A percentile compares a stretch with the other conserved stretches of the same genome.
Evolutionary conservation across 495 filamentous ascomycete genomes (phyloP).

Genomic region (Talaromyces stipitatus): DNA sequence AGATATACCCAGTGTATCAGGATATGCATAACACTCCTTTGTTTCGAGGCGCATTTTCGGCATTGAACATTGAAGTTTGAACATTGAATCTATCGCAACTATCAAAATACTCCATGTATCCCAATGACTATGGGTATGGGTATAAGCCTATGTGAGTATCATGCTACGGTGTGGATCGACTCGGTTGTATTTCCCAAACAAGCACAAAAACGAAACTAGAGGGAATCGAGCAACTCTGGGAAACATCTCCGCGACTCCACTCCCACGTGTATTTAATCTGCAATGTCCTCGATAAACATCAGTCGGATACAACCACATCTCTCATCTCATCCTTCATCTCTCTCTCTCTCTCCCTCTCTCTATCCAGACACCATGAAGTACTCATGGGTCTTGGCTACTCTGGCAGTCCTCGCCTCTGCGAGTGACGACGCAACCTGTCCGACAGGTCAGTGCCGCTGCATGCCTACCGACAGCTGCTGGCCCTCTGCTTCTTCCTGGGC

Average conservation of each 20-base stretch:
- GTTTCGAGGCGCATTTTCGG: too few relatives aligned
- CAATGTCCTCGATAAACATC: not conserved
- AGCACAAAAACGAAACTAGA: not conserved
- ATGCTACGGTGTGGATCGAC: too few relatives aligned
- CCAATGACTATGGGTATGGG: too few relatives aligned
- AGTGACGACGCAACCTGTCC: not conserved
- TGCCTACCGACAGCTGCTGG: slow-evolving; percentile 39
- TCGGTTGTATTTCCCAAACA: not conserved
- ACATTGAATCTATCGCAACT: too few relatives aligned
- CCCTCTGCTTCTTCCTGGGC: slow-evolving; percentile 33
- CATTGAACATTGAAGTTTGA: too few relatives aligned
- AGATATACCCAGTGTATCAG: too few relatives aligned
- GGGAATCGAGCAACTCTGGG: not conserved
- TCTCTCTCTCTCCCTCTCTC: not conserved
- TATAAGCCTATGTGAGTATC: too few relatives aligned
- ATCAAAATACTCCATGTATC: too few relatives aligned
- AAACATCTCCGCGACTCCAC: not conserved
- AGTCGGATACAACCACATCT: not conserved
- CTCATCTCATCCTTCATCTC: not conserved
- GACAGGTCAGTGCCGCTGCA: slow-evolving; percentile 9
- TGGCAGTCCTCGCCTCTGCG: not conserved
- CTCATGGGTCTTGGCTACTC: not conserved
- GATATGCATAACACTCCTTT: too few relatives aligned
- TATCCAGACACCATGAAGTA: not conserved
- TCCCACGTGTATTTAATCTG: not conserved